Conservation (phyloP, 352 stramenopile species). For the Pythium rhizo-oryzae region DNA sequence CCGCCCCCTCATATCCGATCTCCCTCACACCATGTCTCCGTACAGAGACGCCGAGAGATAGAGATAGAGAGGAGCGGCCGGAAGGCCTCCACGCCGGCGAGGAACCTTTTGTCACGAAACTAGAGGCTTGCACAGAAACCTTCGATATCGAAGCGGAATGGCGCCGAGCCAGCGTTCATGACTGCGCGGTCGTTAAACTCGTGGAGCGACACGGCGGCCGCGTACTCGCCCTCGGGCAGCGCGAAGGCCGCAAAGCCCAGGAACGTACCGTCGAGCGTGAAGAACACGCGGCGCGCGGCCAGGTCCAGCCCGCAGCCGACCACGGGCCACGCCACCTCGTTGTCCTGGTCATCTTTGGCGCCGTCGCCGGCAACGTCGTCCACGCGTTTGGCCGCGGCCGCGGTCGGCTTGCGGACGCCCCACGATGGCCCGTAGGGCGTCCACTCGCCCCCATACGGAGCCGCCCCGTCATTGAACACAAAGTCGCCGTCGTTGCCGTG, state of each 20-base stretch:
- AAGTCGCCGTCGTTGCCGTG: constrained; percentile 88
- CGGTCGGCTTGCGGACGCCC: constrained; percentile 33
- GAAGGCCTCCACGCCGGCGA: background rate
- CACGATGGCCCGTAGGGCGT: constrained; percentile 69
- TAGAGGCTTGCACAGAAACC: constrained; percentile 90
- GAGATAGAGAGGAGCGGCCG: background rate
- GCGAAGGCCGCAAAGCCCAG: constrained; percentile 47
- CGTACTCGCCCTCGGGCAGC: constrained; percentile 62
- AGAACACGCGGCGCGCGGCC: constrained; percentile 62
- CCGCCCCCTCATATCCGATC: background rate
- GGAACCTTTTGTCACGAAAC: constrained; percentile 22
- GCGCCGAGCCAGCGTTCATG: constrained; percentile 70
- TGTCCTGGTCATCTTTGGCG: background rate
- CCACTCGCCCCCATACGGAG: constrained; percentile 73
- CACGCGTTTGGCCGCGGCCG: constrained; percentile 10
- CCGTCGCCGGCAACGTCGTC: background rate
- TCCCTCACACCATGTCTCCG: background rate
- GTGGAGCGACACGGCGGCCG: constrained; percentile 79
- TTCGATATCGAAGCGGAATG: constrained; percentile 85
- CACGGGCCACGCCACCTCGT: constrained; percentile 28
- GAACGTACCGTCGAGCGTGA: constrained; percentile 78
- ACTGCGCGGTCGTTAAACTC: constrained; percentile 68
- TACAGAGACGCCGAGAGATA: background rate
- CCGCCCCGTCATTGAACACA: constrained; percentile 77
- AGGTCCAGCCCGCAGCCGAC: constrained; percentile 81